Conservation (phyloP, 2,329 filamentous ascomycete species). For the Aureobasidium sp. region DNA sequence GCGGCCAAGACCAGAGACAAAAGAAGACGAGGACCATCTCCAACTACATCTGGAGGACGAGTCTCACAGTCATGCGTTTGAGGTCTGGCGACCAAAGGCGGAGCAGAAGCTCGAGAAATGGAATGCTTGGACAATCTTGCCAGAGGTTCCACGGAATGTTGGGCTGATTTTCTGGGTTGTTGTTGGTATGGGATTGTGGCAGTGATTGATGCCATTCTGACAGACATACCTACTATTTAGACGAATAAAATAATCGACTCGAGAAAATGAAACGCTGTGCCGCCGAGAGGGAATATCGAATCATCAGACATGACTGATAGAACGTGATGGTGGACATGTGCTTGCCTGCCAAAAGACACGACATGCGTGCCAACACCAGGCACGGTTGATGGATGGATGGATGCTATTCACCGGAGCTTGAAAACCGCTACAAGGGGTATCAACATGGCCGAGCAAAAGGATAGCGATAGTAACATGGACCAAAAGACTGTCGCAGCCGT, state of each 20-base stretch:
- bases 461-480: neutral
- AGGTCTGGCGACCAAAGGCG: conserved; percentile 6
- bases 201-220: neutral
- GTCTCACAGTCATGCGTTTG: neutral
- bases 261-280: neutral
- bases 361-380: too few species aligned
- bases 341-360: too few species aligned
- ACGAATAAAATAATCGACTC: neutral
- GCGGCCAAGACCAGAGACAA: conserved; percentile 28
- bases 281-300: neutral
- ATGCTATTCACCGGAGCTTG: too few species aligned
- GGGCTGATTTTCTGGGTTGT: neutral
- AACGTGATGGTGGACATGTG: neutral
- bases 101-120: conserved; percentile 6
- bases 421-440: too few species aligned
- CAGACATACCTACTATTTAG: neutral
- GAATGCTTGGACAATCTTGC: conserved; percentile 5
- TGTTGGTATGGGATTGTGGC: neutral
- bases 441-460: neutral
- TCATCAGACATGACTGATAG: neutral
- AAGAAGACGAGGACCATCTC: neutral
- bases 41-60: neutral
- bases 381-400: too few species aligned
- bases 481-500: conserved; percentile 11
- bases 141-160: neutral